Percentiles rank a stretch among this genome's conserved stretches.
Evolutionary conservation across 257 asterid genomes (phyloP).

Genomic region (Solanum phureja): DNA sequence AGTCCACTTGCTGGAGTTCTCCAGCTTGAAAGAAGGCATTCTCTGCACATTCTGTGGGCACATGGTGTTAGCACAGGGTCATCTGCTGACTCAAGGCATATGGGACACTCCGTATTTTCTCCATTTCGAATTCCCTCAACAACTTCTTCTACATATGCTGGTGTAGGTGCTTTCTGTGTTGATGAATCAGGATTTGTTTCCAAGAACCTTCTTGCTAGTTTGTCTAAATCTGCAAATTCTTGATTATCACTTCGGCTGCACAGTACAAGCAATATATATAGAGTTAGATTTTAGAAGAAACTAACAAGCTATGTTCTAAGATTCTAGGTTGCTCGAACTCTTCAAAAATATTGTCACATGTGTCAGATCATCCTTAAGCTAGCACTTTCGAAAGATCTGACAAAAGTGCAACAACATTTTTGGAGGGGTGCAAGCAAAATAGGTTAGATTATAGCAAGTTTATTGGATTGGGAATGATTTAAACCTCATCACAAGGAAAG

Average conservation of each 20-base stretch:
- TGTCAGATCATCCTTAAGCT: background rate
- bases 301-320: background rate
- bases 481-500: slow-evolving; percentile 84
- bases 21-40: slow-evolving; percentile 77
- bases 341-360: background rate
- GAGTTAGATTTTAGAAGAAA: background rate
- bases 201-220: slow-evolving; percentile 54
- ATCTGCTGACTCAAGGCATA: slow-evolving; percentile 79
- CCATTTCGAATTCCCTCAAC: slow-evolving; percentile 56
- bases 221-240: slow-evolving; percentile 58
- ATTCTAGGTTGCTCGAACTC: background rate
- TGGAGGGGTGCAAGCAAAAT: background rate
- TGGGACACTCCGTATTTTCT: slow-evolving; percentile 65
- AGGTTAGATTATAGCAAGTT: background rate
- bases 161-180: slow-evolving; percentile 34
- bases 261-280: background rate
- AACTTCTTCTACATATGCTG: slow-evolving; percentile 71
- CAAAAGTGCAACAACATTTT: background rate
- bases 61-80: slow-evolving; percentile 82
- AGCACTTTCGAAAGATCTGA: background rate
- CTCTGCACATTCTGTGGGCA: slow-evolving; percentile 84
- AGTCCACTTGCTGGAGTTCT: slow-evolving; percentile 38
- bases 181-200: slow-evolving; percentile 31
- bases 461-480: background rate
- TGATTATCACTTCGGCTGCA: slow-evolving; percentile 56